Evolutionary conservation across 345 rosid species (phyloP).

Genomic region (Eucalyptus pauciflora): DNA sequence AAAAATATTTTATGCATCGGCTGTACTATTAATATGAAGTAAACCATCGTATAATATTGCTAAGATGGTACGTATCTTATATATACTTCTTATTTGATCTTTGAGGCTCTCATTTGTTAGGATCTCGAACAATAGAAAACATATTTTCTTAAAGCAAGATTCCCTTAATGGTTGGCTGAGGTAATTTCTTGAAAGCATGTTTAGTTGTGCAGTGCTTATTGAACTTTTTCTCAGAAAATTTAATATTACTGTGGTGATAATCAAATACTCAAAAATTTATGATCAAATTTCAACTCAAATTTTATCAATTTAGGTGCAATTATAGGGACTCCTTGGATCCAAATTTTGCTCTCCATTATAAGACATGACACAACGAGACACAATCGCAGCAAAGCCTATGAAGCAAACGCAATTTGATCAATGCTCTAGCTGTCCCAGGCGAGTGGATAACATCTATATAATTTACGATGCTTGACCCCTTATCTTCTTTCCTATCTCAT

Average conservation of each 20-base stretch:
- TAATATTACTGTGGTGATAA: background rate
- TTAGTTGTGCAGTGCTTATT: background rate
- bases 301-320: background rate
- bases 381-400: rapidly evolving
- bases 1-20: background rate
- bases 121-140: background rate
- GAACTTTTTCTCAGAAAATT: background rate
- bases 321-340: rapidly evolving
- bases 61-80: background rate
- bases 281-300: background rate
- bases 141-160: background rate
- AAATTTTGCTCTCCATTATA: background rate
- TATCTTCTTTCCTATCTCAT: background rate
- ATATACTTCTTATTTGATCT: background rate
- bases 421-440: background rate
- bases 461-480: rapidly evolving
- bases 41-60: background rate
- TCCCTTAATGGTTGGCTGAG: background rate
- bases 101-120: background rate
- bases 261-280: background rate
- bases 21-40: background rate
- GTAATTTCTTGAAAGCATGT: background rate
- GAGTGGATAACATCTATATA: no score
- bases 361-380: background rate
- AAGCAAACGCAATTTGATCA: background rate